These are phyloP conservation scores for Fusarium sp. DNA, from an alignment of 2,329 filamentous ascomycete genomes.

Conservation along the genomic window DNA sequence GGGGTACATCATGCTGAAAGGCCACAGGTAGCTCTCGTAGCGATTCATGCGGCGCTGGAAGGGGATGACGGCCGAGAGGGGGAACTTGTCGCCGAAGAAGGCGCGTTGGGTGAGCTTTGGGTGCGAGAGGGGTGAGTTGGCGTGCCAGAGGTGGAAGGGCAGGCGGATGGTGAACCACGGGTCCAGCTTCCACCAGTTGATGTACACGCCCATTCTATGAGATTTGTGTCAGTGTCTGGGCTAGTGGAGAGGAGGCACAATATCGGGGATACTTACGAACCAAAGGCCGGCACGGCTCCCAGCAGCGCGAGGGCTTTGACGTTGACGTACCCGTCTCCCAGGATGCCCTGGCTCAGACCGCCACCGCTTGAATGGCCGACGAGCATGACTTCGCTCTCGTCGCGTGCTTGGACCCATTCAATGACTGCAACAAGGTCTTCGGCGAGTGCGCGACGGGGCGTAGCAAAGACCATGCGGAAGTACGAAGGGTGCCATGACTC, in stretches of 20 bases:
- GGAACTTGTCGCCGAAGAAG: constrained; percentile 66
- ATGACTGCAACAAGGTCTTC: constrained; percentile 63
- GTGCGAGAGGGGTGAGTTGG: constrained; percentile 67
- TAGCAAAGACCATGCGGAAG: constrained; percentile 64
- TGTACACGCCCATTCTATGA: constrained; percentile 61
- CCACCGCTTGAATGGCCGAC: constrained; percentile 69
- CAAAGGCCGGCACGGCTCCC: constrained; percentile 63
- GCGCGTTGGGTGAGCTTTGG: constrained; percentile 63
- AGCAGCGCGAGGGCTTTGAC: constrained; percentile 64
- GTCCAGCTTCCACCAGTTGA: constrained; percentile 64
- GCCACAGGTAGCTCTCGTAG: constrained; percentile 70
- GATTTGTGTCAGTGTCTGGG: constrained; percentile 7
- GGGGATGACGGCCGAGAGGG: constrained; percentile 56
- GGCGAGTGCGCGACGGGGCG: constrained; percentile 58
- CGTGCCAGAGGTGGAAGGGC: constrained; percentile 64
- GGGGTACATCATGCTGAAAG: constrained; percentile 62
- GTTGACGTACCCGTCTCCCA: constrained; percentile 58
- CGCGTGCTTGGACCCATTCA: constrained; percentile 52
- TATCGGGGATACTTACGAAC: constrained; percentile 42
- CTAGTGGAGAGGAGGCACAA: neutral
- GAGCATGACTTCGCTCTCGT: constrained; percentile 57
- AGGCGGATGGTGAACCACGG: constrained; percentile 64
- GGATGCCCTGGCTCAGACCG: constrained; percentile 64
- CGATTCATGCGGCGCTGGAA: constrained; percentile 62
- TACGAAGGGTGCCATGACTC: constrained; percentile 67